Conservation (phyloP, 2,329 filamentous ascomycete genomes). For the Hymenoscyphus infarciens region DNA sequence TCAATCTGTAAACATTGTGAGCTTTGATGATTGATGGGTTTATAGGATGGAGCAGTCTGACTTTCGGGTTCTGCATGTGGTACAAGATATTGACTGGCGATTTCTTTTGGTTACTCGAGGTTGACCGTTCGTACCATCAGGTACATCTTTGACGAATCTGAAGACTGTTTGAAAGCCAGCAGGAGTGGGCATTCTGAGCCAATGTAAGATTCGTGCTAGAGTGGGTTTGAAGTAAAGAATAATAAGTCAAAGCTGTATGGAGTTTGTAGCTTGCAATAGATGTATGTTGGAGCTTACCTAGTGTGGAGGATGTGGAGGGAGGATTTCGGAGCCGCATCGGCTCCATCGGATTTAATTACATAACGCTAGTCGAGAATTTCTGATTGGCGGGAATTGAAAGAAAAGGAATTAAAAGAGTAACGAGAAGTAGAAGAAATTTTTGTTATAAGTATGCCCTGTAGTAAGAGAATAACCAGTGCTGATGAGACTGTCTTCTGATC, state of each 20-base stretch:
- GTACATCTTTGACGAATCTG: slow-evolving; percentile 10
- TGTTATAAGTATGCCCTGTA: too few species aligned
- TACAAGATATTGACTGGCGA: slow-evolving; percentile 18
- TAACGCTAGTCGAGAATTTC: neutral
- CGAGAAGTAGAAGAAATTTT: too few species aligned
- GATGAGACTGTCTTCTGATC: too few species aligned
- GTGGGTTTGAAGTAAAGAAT: too few species aligned
- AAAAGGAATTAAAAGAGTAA: too few species aligned
- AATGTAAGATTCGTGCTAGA: neutral
- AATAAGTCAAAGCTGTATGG: neutral
- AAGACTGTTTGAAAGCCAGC: slow-evolving; percentile 16
- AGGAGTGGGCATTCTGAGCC: slow-evolving; percentile 9
- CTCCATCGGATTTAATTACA: neutral
- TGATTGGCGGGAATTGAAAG: too few species aligned
- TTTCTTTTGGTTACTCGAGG: slow-evolving; percentile 13
- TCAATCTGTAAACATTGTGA: slow-evolving; percentile 7
- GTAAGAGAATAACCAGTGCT: too few species aligned
- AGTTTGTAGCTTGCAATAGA: neutral
- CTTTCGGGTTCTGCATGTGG: slow-evolving; percentile 14
- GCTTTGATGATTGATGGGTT: neutral
- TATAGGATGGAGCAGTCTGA: neutral
- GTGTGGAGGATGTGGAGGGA: neutral
- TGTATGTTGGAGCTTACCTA: neutral
- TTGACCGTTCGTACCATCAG: slow-evolving; percentile 2
- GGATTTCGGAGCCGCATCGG: neutral